Percentiles rank a stretch among this genome's conserved stretches.
These are phyloP conservation scores for Rhizopus delemar DNA, from an alignment of 371 early-diverging fungal species.

Conservation along the genomic window DNA sequence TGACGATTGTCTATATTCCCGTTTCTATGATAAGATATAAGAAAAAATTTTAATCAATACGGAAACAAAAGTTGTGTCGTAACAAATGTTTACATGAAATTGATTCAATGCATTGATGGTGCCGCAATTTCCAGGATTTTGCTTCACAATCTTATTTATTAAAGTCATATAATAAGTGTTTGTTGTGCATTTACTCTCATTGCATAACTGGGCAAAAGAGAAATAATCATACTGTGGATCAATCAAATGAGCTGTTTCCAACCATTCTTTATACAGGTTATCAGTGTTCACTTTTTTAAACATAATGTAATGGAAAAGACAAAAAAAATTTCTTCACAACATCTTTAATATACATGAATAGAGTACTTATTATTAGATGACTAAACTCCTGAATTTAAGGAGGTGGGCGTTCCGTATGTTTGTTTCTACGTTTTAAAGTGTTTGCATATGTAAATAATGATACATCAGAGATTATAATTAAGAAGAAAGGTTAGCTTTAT, in stretches of 20 bases:
- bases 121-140: slow-evolving; percentile 1
- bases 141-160: slow-evolving; percentile 5
- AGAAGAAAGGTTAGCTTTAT: no score
- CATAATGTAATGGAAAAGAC: slow-evolving; percentile 4
- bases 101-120: slow-evolving; percentile 2
- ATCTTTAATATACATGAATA: no score
- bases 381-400: no score
- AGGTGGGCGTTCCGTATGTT: no score
- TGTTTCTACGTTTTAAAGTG: no score
- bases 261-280: slow-evolving; percentile 4
- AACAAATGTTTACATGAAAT: slow-evolving; percentile 11
- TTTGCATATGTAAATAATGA: no score
- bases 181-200: slow-evolving; percentile 8
- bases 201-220: slow-evolving; percentile 11
- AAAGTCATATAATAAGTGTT: slow-evolving; percentile 10
- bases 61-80: slow-evolving; percentile 10
- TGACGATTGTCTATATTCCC: slow-evolving; percentile 3
- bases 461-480: no score
- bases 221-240: slow-evolving; percentile 11
- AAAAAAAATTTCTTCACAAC: no score
- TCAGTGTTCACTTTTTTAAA: slow-evolving; percentile 4
- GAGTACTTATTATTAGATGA: no score
- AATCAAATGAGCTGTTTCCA: slow-evolving; percentile 10
- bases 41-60: not conserved
- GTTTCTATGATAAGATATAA: slow-evolving; percentile 10